Evolutionary conservation across 768 basidiomycete species (phyloP).

Genomic region (Lactarius hengduanensis): DNA sequence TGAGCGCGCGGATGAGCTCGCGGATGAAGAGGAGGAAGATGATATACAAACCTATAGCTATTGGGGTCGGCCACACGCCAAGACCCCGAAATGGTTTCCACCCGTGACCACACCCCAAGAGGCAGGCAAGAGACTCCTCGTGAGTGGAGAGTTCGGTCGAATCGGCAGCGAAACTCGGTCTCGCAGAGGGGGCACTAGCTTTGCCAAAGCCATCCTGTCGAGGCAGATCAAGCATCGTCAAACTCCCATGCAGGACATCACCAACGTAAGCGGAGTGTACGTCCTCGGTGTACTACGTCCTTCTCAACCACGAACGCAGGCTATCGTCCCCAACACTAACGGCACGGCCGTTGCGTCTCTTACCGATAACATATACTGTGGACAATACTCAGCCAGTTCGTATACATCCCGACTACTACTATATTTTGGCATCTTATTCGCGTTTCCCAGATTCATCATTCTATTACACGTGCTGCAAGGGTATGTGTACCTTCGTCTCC

Average conservation of each 20-base stretch:
- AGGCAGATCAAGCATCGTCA: conserved; percentile 33
- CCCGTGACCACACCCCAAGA: conserved; percentile 57
- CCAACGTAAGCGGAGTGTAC: conserved; percentile 45
- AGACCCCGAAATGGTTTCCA: conserved; percentile 39
- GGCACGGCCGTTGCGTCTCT: conserved; percentile 79
- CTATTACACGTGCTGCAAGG: conserved; percentile 91
- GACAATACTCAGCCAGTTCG: conserved; percentile 75
- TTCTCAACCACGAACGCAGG: conserved; percentile 40
- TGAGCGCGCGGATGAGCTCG: conserved; percentile 38
- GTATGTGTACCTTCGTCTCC: conserved; percentile 37
- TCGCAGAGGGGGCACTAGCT: conserved; percentile 44
- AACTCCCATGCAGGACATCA: conserved; percentile 51
- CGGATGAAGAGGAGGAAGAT: conserved; percentile 36
- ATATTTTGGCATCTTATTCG: conserved; percentile 9
- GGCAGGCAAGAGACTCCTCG: conserved; percentile 62
- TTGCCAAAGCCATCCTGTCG: conserved; percentile 50
- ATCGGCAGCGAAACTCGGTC: conserved; percentile 50
- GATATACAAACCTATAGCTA: conserved; percentile 28
- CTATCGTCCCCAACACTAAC: conserved; percentile 72
- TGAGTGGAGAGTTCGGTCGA: conserved; percentile 78
- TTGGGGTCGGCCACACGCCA: conserved; percentile 22
- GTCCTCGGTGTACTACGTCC: not conserved
- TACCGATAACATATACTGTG: conserved; percentile 74
- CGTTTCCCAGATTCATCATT: conserved; percentile 71
- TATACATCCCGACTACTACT: conserved; percentile 3